Evolutionary conservation across 306 rosid species (phyloP).

Genomic region (Morella rubra): DNA sequence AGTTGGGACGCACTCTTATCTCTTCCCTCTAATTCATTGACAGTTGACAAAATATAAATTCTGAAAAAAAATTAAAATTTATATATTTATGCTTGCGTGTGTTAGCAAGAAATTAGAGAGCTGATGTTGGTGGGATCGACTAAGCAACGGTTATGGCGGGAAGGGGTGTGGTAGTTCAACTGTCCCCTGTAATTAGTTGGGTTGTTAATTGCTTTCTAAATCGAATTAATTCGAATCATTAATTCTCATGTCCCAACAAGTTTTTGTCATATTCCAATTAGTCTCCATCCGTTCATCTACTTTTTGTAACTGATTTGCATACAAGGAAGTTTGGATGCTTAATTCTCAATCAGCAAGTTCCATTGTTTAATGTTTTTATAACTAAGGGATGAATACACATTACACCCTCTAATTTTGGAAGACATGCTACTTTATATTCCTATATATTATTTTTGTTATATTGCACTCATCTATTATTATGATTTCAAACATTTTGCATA

Average conservation of each 20-base stretch:
- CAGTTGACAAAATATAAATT: not conserved
- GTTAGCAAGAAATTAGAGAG: not conserved
- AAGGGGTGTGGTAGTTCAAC: too few relatives aligned
- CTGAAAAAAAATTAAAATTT: not conserved
- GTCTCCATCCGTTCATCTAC: not conserved
- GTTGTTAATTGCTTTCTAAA: too few relatives aligned
- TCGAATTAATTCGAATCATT: not conserved
- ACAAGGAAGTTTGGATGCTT: too few relatives aligned
- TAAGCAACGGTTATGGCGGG: not conserved
- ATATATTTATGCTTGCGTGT: not conserved
- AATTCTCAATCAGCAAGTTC: too few relatives aligned
- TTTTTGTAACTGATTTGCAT: not conserved
- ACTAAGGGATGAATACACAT: too few relatives aligned
- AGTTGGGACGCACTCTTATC: constrained; percentile 14
- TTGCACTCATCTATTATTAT: too few relatives aligned
- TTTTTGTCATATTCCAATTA: not conserved
- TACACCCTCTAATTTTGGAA: too few relatives aligned
- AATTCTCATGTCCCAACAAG: not conserved
- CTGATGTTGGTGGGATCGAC: not conserved
- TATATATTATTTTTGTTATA: too few relatives aligned
- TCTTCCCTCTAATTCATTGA: not conserved
- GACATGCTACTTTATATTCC: too few relatives aligned
- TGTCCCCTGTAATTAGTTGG: too few relatives aligned
- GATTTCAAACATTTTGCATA: too few relatives aligned
- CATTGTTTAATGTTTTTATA: too few relatives aligned